phyloP scores from a whole-genome alignment of 352 stramenopile genomes.

The Pythium myriotylum region DNA sequence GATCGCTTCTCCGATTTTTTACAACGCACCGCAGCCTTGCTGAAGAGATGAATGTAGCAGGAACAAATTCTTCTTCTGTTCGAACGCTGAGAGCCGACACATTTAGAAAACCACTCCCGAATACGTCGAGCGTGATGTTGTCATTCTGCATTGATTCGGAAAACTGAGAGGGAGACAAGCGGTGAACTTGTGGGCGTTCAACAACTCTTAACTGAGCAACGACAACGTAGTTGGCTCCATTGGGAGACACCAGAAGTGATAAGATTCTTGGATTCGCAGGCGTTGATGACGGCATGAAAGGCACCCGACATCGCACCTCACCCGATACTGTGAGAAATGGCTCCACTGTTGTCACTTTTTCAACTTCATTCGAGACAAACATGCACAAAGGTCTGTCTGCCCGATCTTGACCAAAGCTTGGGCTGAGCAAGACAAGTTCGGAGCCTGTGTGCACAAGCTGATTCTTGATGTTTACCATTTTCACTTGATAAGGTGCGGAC shows the following conservation, averaged over 20 bases:
- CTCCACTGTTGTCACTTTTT: not conserved
- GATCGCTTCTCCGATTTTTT: not conserved
- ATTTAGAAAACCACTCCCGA: conserved; percentile 25
- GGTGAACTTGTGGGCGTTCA: conserved; percentile 13
- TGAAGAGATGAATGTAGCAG: conserved; percentile 16
- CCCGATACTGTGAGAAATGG: not conserved
- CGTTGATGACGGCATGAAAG: conserved; percentile 6
- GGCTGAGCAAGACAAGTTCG: conserved; percentile 8
- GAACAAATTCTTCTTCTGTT: not conserved
- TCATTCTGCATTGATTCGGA: not conserved
- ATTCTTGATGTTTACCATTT: not conserved
- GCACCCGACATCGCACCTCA: conserved; percentile 19
- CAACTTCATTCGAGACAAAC: not conserved
- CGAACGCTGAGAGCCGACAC: conserved; percentile 7
- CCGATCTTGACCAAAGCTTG: not conserved
- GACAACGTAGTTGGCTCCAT: conserved; percentile 20
- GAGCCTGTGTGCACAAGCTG: conserved; percentile 8
- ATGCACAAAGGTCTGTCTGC: not conserved
- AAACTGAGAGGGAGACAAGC: conserved; percentile 4
- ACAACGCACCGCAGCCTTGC: conserved; percentile 12
- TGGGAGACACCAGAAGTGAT: conserved; percentile 6
- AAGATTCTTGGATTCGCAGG: not conserved
- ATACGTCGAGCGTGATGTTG: conserved; percentile 4
- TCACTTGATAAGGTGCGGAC: conserved; percentile 11
- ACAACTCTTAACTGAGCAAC: conserved; percentile 11